Conservation (phyloP, 192 early-diverging fungal genomes). For the Neocallimastix lanati region DNA sequence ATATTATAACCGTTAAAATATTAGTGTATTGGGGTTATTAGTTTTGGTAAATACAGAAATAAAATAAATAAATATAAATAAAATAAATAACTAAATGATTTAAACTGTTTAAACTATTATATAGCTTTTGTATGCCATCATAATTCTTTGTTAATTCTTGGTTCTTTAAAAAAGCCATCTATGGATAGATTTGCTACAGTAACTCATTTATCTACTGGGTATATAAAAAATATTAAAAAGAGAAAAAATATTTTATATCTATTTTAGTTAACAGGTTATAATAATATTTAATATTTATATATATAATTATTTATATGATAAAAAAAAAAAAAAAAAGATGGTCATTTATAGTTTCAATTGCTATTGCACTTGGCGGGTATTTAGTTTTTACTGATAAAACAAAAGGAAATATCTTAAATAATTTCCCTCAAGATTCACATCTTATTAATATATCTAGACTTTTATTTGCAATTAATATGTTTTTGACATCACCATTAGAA, state of each 20-base stretch:
- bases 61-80: too few relatives aligned
- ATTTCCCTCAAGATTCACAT: slow-evolving; percentile 57
- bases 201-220: slow-evolving; percentile 57
- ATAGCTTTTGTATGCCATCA: slow-evolving; percentile 87
- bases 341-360: slow-evolving; percentile 48
- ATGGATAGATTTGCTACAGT: slow-evolving; percentile 69
- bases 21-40: too few relatives aligned
- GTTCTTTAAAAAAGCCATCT: slow-evolving; percentile 63
- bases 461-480: slow-evolving; percentile 85
- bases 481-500: slow-evolving; percentile 79
- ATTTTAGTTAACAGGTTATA: too few relatives aligned
- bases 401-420: slow-evolving; percentile 72
- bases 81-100: too few relatives aligned
- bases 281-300: too few relatives aligned
- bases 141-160: slow-evolving; percentile 83
- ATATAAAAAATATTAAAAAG: too few relatives aligned
- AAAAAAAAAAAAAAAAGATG: slow-evolving; percentile 10
- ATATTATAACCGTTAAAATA: too few relatives aligned
- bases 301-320: too few relatives aligned
- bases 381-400: slow-evolving; percentile 69
- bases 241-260: too few relatives aligned
- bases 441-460: slow-evolving; percentile 74
- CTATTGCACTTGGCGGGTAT: slow-evolving; percentile 57
- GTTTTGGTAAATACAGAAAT: background rate
- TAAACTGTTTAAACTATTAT: too few relatives aligned